Evolutionary conservation across 179 eudicot genomes (phyloP).

Genomic region (Gypsophila paniculata): DNA sequence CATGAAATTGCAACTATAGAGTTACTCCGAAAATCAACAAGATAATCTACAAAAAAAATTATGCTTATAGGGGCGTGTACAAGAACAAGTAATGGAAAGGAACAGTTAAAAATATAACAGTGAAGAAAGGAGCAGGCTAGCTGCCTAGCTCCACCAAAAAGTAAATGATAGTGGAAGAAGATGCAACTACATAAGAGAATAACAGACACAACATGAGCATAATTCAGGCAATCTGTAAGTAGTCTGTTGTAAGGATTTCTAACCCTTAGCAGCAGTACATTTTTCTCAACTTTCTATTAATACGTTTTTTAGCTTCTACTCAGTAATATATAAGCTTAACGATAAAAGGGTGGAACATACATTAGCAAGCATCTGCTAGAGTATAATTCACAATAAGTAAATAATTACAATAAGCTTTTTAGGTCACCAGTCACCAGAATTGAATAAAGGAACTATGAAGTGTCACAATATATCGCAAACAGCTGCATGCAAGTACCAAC

Average conservation of each 20-base stretch:
- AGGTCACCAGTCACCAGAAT: background rate
- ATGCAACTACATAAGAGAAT: background rate
- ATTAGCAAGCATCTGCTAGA: background rate
- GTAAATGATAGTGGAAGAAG: background rate
- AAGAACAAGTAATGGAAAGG: background rate
- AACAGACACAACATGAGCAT: slow-evolving; percentile 5
- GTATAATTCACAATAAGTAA: background rate
- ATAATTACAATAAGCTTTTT: background rate
- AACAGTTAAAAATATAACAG: background rate
- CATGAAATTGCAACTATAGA: background rate
- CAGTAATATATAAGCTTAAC: background rate
- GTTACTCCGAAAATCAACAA: background rate
- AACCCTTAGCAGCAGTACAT: background rate
- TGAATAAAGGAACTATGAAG: background rate
- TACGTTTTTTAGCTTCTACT: background rate
- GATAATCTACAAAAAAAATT: background rate
- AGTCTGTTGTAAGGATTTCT: background rate
- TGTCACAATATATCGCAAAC: background rate
- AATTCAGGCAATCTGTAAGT: background rate
- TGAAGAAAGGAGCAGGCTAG: background rate
- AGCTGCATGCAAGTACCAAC: background rate
- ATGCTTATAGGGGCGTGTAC: background rate
- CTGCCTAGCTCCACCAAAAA: background rate
- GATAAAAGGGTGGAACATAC: background rate
- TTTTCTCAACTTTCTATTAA: background rate